Evolutionary conservation across 768 basidiomycete species (phyloP).

Genomic region (Pulveroboletus frians): DNA sequence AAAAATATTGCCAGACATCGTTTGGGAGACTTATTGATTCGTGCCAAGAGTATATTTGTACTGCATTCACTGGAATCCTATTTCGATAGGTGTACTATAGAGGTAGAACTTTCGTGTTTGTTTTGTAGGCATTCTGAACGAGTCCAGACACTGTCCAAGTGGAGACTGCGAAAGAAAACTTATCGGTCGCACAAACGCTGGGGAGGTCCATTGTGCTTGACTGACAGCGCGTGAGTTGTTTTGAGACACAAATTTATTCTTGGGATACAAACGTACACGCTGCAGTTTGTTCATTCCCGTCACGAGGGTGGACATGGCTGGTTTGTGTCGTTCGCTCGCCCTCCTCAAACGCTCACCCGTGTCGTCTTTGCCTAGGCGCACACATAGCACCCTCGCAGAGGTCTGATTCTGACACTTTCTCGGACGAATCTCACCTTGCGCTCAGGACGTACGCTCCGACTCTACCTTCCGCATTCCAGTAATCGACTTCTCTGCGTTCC

Average conservation of each 20-base stretch:
- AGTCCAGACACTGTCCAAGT: too few relatives aligned
- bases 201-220: too few relatives aligned
- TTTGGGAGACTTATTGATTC: slow-evolving; percentile 74
- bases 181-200: too few relatives aligned
- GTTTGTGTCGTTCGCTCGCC: slow-evolving; percentile 12
- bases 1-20: slow-evolving; percentile 58
- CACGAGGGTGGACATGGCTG: slow-evolving; percentile 3
- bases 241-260: too few relatives aligned
- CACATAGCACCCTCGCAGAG: slow-evolving; percentile 24
- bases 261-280: too few relatives aligned
- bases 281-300: too few relatives aligned
- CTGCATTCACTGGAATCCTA: neutral
- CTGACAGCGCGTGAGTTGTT: too few relatives aligned
- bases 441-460: slow-evolving; percentile 34
- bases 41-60: neutral
- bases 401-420: slow-evolving; percentile 6
- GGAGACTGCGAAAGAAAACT: neutral
- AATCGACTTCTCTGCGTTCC: slow-evolving; percentile 72
- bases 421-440: slow-evolving; percentile 4
- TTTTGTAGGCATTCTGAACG: too few relatives aligned
- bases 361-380: slow-evolving; percentile 5
- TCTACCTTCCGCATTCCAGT: slow-evolving; percentile 62
- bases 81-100: neutral
- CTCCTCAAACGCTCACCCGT: slow-evolving; percentile 1
- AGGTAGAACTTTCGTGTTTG: too few relatives aligned